These are phyloP conservation scores for Raddia distichophylla DNA, from an alignment of 176 grass and related monocot genomes.

Conservation along the genomic window DNA sequence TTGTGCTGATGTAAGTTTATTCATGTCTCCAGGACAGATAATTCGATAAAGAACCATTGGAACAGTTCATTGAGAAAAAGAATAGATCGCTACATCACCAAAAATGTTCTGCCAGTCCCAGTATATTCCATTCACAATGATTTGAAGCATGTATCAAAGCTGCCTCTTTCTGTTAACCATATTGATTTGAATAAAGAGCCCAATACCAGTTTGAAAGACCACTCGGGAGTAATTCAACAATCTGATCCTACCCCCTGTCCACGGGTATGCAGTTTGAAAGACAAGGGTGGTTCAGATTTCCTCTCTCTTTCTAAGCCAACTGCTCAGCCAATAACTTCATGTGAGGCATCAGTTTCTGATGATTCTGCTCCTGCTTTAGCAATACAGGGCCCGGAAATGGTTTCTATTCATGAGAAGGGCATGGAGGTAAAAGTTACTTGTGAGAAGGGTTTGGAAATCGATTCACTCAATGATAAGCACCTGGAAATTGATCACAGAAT, in stretches of 20 bases:
- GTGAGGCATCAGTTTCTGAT: conserved; percentile 24
- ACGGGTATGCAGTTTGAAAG: conserved; percentile 36
- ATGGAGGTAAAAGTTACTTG: conserved; percentile 32
- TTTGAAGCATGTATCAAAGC: conserved; percentile 34
- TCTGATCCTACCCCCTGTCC: conserved; percentile 36
- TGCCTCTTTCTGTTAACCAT: conserved; percentile 30
- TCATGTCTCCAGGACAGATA: conserved; percentile 78
- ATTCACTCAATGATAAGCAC: conserved; percentile 2
- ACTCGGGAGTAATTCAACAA: conserved; percentile 27
- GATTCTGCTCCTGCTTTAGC: conserved; percentile 38
- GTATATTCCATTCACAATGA: conserved; percentile 25
- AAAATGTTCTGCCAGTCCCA: conserved; percentile 35
- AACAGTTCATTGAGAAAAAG: conserved; percentile 92
- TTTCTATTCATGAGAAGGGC: conserved; percentile 29
- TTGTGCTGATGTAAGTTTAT: conserved; percentile 34
- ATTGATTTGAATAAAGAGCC: conserved; percentile 52
- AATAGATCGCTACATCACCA: conserved; percentile 51
- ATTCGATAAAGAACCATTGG: conserved; percentile 99
- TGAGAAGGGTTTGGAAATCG: conserved; percentile 18
- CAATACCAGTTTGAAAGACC: conserved; percentile 18
- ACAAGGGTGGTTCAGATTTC: conserved; percentile 46
- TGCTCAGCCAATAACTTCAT: conserved; percentile 40
- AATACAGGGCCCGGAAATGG: conserved; percentile 33
- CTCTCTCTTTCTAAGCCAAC: conserved; percentile 44
- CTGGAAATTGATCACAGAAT: background rate